Evolutionary conservation across 2,329 filamentous ascomycete species (phyloP), one percentile per base, ranked within the genome.

Genomic region (Phialophora expanda): DNA sequence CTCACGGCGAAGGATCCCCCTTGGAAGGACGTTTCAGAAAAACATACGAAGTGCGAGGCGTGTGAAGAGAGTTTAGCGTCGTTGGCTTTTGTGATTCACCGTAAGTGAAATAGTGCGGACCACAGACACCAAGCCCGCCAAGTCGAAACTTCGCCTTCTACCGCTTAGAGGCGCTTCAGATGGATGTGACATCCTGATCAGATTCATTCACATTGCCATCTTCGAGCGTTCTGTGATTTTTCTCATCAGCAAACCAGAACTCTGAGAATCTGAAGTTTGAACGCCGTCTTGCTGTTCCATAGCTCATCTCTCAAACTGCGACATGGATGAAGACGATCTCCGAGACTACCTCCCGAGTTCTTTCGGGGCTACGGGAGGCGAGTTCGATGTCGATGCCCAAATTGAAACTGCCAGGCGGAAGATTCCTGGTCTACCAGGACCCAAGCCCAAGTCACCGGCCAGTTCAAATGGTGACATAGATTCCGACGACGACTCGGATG

Each of bases 281-380:
- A 44, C 4, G 12, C 3, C 6, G 7, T 12, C 32, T 3, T 9
- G 32, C 32, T 34, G 32, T 24, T 1, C 24, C 8, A 20, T 5
- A 51, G 24, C 12, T 55, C 28, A 28, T 28, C 4, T 14, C 53
- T 55, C 9, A 26, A 24, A 17, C 30, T n/a, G 4, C 34, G 41
- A 22, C 22, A 72, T 73, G 67, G 74, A 86, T 61, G 79, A 82
- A 66, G 79, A 81, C 62, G 75, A 75, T 12, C 78, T 82, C 61
- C 79, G 78, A 60, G 77, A 79, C 62, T 96, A 93, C 75, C 80
- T 97, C 67, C 93, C 94, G 0, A 84, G 88, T 2, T 87, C 91
- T 0, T 97, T 98, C 76, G 94, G 94, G 60, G 96, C 94, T 77
- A 90, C 90, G 76, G 84, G 87, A 44, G 89, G 87, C 72, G 86